Conservation (phyloP, 2,329 filamentous ascomycete species). For the Blumeria graminis region DNA sequence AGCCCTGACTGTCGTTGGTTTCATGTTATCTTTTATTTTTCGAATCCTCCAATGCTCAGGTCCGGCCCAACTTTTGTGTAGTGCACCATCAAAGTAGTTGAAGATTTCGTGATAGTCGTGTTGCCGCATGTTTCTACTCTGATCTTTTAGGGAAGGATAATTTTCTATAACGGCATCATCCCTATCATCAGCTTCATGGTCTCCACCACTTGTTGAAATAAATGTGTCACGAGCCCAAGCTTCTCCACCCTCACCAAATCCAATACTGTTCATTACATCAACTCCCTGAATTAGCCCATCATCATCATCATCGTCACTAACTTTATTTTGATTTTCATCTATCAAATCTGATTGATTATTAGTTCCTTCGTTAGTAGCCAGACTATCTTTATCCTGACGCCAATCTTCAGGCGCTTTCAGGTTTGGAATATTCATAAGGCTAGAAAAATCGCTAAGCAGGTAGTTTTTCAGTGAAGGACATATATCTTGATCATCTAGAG, state of each 20-base stretch:
- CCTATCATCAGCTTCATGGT: slow-evolving; percentile 21
- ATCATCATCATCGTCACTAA: slow-evolving; percentile 57
- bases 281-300: slow-evolving; percentile 43
- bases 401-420: slow-evolving; percentile 74
- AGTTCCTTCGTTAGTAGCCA: slow-evolving; percentile 23
- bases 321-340: slow-evolving; percentile 29
- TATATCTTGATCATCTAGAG: slow-evolving; percentile 66
- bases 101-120: slow-evolving; percentile 75
- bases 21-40: slow-evolving; percentile 60
- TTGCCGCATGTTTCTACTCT: slow-evolving; percentile 41
- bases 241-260: slow-evolving; percentile 89
- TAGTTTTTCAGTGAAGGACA: slow-evolving; percentile 90
- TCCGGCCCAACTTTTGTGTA: slow-evolving; percentile 93
- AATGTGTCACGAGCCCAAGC: slow-evolving; percentile 84
- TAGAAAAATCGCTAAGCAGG: slow-evolving; percentile 67
- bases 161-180: slow-evolving; percentile 26
- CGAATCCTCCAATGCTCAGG: slow-evolving; percentile 98
- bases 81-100: slow-evolving; percentile 89
- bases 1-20: slow-evolving; percentile 35
- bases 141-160: slow-evolving; percentile 43
- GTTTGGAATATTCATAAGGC: slow-evolving; percentile 63
- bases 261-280: slow-evolving; percentile 42
- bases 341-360: slow-evolving; percentile 57
- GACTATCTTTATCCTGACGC: slow-evolving; percentile 42
- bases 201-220: slow-evolving; percentile 34